Evolutionary conservation across 352 stramenopile species (phyloP).

Genomic region (Pythium chondricola): DNA sequence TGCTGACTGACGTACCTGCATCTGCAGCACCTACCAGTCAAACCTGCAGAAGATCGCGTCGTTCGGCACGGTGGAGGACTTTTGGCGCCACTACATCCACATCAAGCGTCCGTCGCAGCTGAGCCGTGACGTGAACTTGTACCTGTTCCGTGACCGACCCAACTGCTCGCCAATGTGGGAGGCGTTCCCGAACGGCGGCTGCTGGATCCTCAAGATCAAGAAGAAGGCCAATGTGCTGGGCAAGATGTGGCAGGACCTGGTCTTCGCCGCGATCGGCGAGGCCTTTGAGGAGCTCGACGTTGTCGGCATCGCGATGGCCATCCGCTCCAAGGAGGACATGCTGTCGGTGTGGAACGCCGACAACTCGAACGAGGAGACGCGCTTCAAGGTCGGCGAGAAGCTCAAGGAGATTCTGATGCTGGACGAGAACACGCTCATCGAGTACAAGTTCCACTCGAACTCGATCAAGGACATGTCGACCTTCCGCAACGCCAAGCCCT

Average conservation of each 20-base stretch:
- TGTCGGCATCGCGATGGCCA: conserved; percentile 90
- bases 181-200: conserved; percentile 89
- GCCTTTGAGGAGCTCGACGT: conserved; percentile 89
- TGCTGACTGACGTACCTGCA: conserved; percentile 1
- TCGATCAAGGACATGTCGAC: conserved; percentile 92
- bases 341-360: conserved; percentile 93
- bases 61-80: conserved; percentile 90
- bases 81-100: conserved; percentile 92
- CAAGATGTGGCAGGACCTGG: conserved; percentile 94
- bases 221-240: conserved; percentile 91
- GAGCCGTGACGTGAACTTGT: conserved; percentile 89
- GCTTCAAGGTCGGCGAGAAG: conserved; percentile 87
- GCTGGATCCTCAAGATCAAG: conserved; percentile 95
- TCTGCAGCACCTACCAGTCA: conserved; percentile 57
- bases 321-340: conserved; percentile 92
- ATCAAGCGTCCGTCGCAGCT: conserved; percentile 91
- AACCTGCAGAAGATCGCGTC: conserved; percentile 86
- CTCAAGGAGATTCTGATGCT: conserved; percentile 93
- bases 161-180: conserved; percentile 90
- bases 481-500: conserved; percentile 91
- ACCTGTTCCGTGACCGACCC: conserved; percentile 88
- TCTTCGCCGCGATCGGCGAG: conserved; percentile 89
- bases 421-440: conserved; percentile 91
- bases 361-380: conserved; percentile 85
- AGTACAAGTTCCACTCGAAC: conserved; percentile 94